Percentiles rank a stretch among this genome's conserved stretches.
phyloP scores from a whole-genome alignment of 805 yeast species.

The Sungouiella blattae region DNA sequence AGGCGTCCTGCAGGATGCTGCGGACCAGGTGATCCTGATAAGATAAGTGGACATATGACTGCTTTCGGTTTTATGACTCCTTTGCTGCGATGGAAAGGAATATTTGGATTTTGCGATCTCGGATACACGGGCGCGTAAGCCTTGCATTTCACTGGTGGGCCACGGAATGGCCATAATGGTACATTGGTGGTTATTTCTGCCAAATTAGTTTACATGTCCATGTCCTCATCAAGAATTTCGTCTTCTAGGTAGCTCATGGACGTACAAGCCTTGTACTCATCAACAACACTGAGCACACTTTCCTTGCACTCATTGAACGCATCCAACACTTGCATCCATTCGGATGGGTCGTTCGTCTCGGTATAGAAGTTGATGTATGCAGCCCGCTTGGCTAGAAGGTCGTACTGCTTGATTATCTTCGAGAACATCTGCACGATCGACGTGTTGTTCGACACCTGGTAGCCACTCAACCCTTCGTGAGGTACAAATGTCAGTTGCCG shows the following conservation, averaged over 20 bases:
- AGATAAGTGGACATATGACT: too few species aligned
- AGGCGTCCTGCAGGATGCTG: too few species aligned
- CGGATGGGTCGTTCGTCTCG: constrained; percentile 42
- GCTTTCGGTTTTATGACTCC: too few species aligned
- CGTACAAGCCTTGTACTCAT: constrained; percentile 45
- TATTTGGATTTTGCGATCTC: too few species aligned
- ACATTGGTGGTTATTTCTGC: too few species aligned
- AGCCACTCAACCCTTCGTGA: constrained; percentile 52
- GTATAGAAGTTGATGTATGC: constrained; percentile 83
- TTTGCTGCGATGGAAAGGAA: too few species aligned
- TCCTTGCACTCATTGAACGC: constrained; percentile 50
- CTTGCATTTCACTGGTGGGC: too few species aligned
- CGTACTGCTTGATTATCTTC: constrained; percentile 72
- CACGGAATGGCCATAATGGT: too few species aligned
- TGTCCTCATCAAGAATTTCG: constrained; percentile 34
- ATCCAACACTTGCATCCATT: constrained; percentile 42
- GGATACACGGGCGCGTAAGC: too few species aligned
- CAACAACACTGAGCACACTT: constrained; percentile 40
- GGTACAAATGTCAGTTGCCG: constrained; percentile 59
- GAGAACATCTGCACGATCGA: constrained; percentile 64
- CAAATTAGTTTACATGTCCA: too few species aligned
- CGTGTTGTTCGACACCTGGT: constrained; percentile 81
- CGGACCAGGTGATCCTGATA: too few species aligned
- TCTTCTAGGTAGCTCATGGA: constrained; percentile 45
- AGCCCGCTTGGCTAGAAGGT: constrained; percentile 68